A percentile compares a stretch with the other conserved stretches of the same genome.
phyloP scores from a whole-genome alignment of 257 asterid genomes.

The Forsythia suspensa region DNA sequence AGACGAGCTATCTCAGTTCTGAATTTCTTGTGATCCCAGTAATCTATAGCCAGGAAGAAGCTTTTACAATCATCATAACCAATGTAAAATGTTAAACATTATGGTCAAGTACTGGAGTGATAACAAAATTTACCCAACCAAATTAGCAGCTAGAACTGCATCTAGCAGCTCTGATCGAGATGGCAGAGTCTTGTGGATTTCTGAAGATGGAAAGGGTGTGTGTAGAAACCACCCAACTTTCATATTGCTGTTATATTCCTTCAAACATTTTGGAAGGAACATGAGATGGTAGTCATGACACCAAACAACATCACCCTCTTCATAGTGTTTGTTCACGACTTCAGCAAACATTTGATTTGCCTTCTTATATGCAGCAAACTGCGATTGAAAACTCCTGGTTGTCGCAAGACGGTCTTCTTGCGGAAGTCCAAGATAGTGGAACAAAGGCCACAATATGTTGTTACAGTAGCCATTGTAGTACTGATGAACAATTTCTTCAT shows the following conservation, averaged over 20 bases:
- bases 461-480: constrained; percentile 95
- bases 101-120: constrained; percentile 4
- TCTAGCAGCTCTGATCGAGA: constrained; percentile 80
- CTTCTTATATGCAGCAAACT: constrained; percentile 78
- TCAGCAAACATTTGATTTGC: constrained; percentile 96
- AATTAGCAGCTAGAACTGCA: constrained; percentile 87
- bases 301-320: constrained; percentile 95
- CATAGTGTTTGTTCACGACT: constrained; percentile 69
- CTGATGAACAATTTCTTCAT: constrained; percentile 90
- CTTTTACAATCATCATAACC: not conserved
- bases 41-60: not conserved
- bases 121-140: constrained; percentile 65
- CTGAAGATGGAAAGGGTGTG: constrained; percentile 96
- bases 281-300: constrained; percentile 95
- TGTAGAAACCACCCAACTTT: constrained; percentile 98
- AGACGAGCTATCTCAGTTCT: not conserved
- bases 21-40: constrained; percentile 9
- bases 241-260: constrained; percentile 69
- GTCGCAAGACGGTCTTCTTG: constrained; percentile 96
- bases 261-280: constrained; percentile 88
- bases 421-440: constrained; percentile 94
- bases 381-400: constrained; percentile 91
- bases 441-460: constrained; percentile 89
- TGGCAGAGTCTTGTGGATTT: constrained; percentile 91
- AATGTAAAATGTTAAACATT: not conserved